Conservation (phyloP, 257 asterid genomes). For the Euphrasia confusa region DNA sequence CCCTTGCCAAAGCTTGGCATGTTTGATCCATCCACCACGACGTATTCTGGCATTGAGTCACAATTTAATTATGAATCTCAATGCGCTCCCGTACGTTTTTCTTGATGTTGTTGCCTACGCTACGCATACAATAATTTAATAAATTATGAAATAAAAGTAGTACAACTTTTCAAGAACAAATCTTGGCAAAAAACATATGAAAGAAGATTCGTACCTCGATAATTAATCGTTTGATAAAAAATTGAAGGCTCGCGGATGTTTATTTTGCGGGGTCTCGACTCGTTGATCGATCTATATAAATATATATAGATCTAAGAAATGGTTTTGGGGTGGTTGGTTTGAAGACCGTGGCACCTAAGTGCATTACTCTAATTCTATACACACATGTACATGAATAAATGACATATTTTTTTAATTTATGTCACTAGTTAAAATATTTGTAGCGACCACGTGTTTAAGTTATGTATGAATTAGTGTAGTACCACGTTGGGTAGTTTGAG, state of each 20-base stretch:
- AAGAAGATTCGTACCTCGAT: too few species aligned
- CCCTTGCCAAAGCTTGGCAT: conserved; percentile 14
- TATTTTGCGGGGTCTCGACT: conserved; percentile 15
- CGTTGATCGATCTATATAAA: conserved; percentile 18
- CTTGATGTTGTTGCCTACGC: background rate
- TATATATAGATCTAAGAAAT: conserved; percentile 28
- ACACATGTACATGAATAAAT: too few species aligned
- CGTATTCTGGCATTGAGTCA: conserved; percentile 36
- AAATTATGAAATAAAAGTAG: background rate
- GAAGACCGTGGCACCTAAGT: conserved; percentile 24
- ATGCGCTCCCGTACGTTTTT: background rate
- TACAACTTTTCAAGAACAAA: background rate
- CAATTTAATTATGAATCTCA: conserved; percentile 11
- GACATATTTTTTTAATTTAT: too few species aligned
- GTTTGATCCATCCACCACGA: conserved; percentile 35
- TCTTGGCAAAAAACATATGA: background rate
- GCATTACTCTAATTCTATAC: too few species aligned
- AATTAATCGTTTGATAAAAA: too few species aligned
- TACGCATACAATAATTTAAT: too few species aligned
- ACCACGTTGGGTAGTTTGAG: too few species aligned
- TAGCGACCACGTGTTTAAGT: too few species aligned
- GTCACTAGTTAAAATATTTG: too few species aligned
- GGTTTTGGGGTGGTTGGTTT: conserved; percentile 43
- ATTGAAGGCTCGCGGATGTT: background rate
- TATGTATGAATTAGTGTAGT: too few species aligned